Conservation (phyloP, 345 rosid genomes). For the Boechera retrofracta region DNA sequence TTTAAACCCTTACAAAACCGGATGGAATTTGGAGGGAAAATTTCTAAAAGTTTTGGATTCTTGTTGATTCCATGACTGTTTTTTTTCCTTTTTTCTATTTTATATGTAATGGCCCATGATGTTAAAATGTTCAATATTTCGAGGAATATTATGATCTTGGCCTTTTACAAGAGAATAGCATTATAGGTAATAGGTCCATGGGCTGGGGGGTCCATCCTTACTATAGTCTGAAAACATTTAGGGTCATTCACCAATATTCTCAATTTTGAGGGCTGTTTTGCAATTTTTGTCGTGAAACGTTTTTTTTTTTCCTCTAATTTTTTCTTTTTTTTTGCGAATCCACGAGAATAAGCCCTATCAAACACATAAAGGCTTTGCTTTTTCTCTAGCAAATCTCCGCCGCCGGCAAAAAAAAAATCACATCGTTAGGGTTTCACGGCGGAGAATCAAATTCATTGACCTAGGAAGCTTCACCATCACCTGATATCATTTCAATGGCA, state of each 20-base stretch:
- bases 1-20: background rate
- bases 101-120: background rate
- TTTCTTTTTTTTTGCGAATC: background rate
- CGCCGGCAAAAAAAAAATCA: conserved; percentile 31
- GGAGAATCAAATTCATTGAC: conserved; percentile 2
- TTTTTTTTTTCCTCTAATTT: background rate
- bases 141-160: conserved; percentile 2
- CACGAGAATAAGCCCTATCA: conserved; percentile 42
- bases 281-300: background rate
- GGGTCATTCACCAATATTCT: background rate
- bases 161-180: background rate
- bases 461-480: conserved; percentile 14
- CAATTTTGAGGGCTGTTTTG: background rate
- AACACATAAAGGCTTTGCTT: conserved; percentile 12
- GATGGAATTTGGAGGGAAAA: conserved; percentile 34
- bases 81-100: background rate
- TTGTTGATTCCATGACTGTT: background rate
- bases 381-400: conserved; percentile 28
- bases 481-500: conserved; percentile 36
- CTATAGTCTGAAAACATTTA: background rate
- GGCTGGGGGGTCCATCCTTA: conserved; percentile 37
- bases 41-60: background rate
- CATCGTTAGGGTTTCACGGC: conserved; percentile 37
- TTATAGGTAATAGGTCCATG: conserved; percentile 30
- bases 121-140: background rate